Evolutionary conservation across 148 eudicot genomes (phyloP).

Genomic region (Dysphania ambrosioides): DNA sequence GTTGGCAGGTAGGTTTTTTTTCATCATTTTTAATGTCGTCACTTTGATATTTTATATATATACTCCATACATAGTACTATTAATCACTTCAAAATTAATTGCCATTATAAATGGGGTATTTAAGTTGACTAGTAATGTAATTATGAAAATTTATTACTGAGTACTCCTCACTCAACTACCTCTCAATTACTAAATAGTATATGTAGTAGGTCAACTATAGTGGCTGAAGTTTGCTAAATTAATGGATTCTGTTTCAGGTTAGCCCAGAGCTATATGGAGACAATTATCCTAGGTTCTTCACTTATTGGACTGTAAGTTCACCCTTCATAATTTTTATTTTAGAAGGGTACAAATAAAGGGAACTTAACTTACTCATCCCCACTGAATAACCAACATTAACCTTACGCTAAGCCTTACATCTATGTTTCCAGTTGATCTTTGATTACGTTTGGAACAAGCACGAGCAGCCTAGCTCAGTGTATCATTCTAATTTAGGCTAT

Average conservation of each 20-base stretch:
- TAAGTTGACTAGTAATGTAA: not conserved
- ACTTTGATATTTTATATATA: not conserved
- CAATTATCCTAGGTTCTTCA: slow-evolving; percentile 88
- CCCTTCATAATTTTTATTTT: not conserved
- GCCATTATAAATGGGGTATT: not conserved
- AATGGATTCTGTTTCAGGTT: slow-evolving; percentile 43
- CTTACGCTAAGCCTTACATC: too few species aligned
- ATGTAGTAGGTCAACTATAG: slow-evolving; percentile 6
- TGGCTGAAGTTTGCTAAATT: slow-evolving; percentile 16
- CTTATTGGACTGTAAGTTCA: slow-evolving; percentile 90
- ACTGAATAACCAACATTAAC: too few species aligned
- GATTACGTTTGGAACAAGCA: too few species aligned
- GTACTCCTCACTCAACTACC: slow-evolving; percentile 24
- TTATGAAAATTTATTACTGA: slow-evolving; percentile 25
- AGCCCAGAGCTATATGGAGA: slow-evolving; percentile 98
- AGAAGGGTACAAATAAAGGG: too few species aligned
- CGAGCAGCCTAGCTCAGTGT: too few species aligned
- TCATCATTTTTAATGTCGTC: not conserved
- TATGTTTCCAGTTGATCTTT: too few species aligned
- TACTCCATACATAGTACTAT: not conserved
- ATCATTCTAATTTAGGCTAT: too few species aligned
- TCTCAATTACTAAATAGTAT: not conserved
- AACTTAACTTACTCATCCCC: too few species aligned
- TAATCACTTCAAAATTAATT: not conserved
- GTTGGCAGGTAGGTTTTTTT: slow-evolving; percentile 72